Base-by-base conservation (phyloP, 2,329 filamentous ascomycete species). In the Cladophialophora exuberans region DNA sequence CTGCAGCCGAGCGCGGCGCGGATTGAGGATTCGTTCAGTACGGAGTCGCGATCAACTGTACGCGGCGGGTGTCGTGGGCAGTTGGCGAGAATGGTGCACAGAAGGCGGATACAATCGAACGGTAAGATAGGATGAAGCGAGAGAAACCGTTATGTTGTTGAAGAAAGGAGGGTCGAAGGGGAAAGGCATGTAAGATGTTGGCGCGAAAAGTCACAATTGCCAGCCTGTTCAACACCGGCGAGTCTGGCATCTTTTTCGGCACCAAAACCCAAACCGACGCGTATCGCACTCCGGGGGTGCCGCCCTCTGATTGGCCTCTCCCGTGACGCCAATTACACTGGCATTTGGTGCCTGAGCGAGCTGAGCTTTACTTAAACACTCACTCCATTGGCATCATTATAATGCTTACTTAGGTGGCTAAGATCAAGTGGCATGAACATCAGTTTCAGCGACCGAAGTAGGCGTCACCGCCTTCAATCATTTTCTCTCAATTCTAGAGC, bases 211-310 rank as follows among this genome's bases (percentile, higher is more conserved):
- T n/a, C n/a, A n/a, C n/a, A n/a, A n/a, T n/a, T 57, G 56, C 45
- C 56, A 58, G 52, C 42, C 58, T 61, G 58, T 61, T 61, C 58
- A 61, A 58, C 54, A 49, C n/a, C n/a, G n/a, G n/a, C n/a, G n/a
- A n/a, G n/a, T n/a, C n/a, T n/a, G n/a, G n/a, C n/a, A 50, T 39
- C 35, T 57, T 58, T 61, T 61, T 54, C 23, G 47, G 25, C 9
- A 17, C 9, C 41, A 22, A 42, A 22, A 26, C 7, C 9, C 9
- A 22, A 42, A 7, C 6, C 39, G 28, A 6, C 28, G 39, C 39
- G 39, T 22, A 42, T 42, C 17, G 28, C 18, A 46, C 30, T 23
- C 3, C n/a, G 35, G 15, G 7, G 35, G 17, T 9, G 25, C 26
- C 6, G 42, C 13, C 39, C 26, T n/a, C 39, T 42, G 39, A 42